These are phyloP conservation scores for Poterioochromonas sp. DNA, from an alignment of 352 stramenopile species.

Conservation along the genomic window DNA sequence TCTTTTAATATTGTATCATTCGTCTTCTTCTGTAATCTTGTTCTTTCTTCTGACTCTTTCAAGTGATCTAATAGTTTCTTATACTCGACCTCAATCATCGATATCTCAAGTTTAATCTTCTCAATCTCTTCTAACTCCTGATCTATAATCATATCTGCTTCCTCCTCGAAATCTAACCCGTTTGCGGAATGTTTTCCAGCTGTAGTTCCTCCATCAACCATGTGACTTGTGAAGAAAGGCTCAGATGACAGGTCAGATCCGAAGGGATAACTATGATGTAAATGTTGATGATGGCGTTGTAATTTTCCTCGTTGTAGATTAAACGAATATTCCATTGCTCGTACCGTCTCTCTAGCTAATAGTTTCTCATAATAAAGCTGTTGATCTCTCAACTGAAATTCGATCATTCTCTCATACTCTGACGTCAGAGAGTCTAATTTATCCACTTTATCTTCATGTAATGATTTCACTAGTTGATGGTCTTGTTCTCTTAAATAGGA, in stretches of 20 bases:
- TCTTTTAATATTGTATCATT: not conserved
- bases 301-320: not conserved
- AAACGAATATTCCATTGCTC: not conserved
- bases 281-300: not conserved
- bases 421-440: not conserved
- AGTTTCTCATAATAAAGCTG: constrained; percentile 25
- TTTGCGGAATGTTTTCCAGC: not conserved
- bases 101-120: constrained; percentile 7
- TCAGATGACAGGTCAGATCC: not conserved
- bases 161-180: not conserved
- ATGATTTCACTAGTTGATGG: not conserved
- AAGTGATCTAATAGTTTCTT: not conserved
- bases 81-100: not conserved
- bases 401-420: constrained; percentile 17
- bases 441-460: not conserved
- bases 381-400: constrained; percentile 14
- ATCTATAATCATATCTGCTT: too few species aligned
- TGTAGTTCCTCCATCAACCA: not conserved
- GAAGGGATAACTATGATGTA: not conserved
- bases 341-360: constrained; percentile 10
- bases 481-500: too few species aligned
- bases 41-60: not conserved
- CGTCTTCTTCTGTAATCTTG: not conserved
- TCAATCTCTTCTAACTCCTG: constrained; percentile 6
- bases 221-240: not conserved